Evolutionary conservation across 805 yeast species (phyloP).

Genomic region (Metschnikowia bowlesiae): DNA sequence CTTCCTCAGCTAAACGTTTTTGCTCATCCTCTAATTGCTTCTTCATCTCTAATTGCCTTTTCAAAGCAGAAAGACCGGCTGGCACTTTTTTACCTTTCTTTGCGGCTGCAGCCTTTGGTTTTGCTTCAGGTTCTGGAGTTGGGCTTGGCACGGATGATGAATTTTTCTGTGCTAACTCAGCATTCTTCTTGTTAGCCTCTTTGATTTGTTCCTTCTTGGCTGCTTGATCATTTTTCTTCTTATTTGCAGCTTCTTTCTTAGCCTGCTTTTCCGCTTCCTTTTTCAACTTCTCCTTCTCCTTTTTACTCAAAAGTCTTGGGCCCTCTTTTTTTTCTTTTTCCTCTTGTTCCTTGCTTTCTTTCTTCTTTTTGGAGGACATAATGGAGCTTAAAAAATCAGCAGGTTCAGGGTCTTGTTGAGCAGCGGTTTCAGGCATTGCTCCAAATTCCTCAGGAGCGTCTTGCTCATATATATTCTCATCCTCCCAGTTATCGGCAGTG

Average conservation of each 20-base stretch:
- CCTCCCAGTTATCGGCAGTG: slow-evolving; percentile 72
- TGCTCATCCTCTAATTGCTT: slow-evolving; percentile 86
- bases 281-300: slow-evolving; percentile 92
- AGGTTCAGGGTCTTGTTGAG: slow-evolving; percentile 8
- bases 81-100: slow-evolving; percentile 74
- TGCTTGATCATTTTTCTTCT: slow-evolving; percentile 70
- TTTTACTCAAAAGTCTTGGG: slow-evolving; percentile 80
- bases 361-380: slow-evolving; percentile 73
- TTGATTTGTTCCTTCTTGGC: slow-evolving; percentile 55
- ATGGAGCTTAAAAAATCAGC: slow-evolving; percentile 77
- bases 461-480: slow-evolving; percentile 50
- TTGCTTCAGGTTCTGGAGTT: slow-evolving; percentile 32
- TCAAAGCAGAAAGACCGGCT: slow-evolving; percentile 89
- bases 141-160: slow-evolving; percentile 19
- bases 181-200: slow-evolving; percentile 42
- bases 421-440: slow-evolving; percentile 14
- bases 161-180: slow-evolving; percentile 31
- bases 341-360: slow-evolving; percentile 62
- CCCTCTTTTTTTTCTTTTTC: slow-evolving; percentile 49
- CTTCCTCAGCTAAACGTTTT: slow-evolving; percentile 67
- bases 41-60: slow-evolving; percentile 80
- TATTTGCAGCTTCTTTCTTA: slow-evolving; percentile 86
- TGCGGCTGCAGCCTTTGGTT: slow-evolving; percentile 30
- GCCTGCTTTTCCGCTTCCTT: slow-evolving; percentile 87
- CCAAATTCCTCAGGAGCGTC: slow-evolving; percentile 36